Conservation (phyloP, 768 basidiomycete species). For the Hemileccinum impolitum region DNA sequence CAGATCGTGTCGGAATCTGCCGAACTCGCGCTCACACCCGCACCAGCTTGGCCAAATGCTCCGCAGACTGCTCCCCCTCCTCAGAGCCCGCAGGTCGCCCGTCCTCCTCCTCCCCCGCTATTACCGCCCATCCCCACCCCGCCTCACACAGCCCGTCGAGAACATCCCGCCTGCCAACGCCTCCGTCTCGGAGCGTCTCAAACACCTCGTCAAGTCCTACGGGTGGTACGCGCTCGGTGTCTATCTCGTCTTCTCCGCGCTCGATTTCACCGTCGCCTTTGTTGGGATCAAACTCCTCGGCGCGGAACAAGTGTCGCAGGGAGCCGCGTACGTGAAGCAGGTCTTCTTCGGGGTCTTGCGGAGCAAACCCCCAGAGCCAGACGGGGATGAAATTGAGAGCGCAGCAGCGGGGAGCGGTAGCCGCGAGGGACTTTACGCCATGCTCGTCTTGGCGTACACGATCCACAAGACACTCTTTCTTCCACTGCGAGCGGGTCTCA, state of each 20-base stretch:
- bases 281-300: conserved; percentile 82
- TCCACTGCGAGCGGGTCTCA: conserved; percentile 85
- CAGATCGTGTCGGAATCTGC: conserved; percentile 4
- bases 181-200: conserved; percentile 67
- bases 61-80: conserved; percentile 40
- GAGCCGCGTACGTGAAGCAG: conserved; percentile 57
- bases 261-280: conserved; percentile 88
- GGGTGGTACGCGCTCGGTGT: conserved; percentile 96
- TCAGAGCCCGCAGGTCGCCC: conserved; percentile 41
- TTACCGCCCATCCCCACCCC: conserved; percentile 44
- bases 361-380: conserved; percentile 60
- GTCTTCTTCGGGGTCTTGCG: conserved; percentile 42
- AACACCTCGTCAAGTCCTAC: conserved; percentile 83
- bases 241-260: conserved; percentile 65
- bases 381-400: conserved; percentile 58
- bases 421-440: conserved; percentile 82
- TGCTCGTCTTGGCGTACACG: conserved; percentile 89
- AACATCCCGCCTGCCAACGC: conserved; percentile 33
- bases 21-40: not conserved
- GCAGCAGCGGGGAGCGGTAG: conserved; percentile 36
- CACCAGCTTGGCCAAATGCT: conserved; percentile 27
- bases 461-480: conserved; percentile 94
- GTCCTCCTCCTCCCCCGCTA: conserved; percentile 41
- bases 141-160: conserved; percentile 28
- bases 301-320: conserved; percentile 79